phyloP scores from a whole-genome alignment of 208 protist genomes.

The Crithidia bombi region DNA sequence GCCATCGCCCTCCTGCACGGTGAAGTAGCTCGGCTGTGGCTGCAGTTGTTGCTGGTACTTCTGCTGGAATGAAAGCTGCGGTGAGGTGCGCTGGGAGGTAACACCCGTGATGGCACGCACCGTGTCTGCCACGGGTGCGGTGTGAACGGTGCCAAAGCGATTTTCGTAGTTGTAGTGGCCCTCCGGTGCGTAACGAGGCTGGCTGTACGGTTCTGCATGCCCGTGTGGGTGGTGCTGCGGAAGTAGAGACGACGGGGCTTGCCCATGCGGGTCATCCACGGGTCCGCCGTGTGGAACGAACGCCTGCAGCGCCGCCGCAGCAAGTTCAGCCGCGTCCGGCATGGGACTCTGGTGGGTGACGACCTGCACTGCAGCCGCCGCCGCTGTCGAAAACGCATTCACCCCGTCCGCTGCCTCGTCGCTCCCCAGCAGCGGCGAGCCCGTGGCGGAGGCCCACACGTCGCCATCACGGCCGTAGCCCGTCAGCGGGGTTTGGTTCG shows the following conservation, averaged over 20 bases:
- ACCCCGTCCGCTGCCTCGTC: conserved; percentile 10
- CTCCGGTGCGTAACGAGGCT: conserved; percentile 2
- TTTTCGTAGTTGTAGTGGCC: conserved; percentile 14
- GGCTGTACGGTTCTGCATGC: background rate
- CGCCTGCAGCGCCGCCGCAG: conserved; percentile 31
- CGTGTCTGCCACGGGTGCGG: conserved; percentile 3
- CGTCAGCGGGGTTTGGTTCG: conserved; percentile 39
- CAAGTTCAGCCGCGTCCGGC: conserved; percentile 21
- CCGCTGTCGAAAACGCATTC: background rate
- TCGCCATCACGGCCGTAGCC: conserved; percentile 39
- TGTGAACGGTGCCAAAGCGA: conserved; percentile 16
- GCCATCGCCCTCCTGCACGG: conserved; percentile 25
- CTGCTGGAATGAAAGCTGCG: background rate
- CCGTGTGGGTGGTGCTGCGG: background rate
- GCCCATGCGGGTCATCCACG: background rate
- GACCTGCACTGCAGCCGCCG: conserved; percentile 6
- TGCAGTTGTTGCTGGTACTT: conserved; percentile 18
- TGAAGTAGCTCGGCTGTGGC: conserved; percentile 26
- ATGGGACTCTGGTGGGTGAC: background rate
- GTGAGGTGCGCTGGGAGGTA: background rate
- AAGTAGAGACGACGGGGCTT: background rate
- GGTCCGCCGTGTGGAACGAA: conserved; percentile 4
- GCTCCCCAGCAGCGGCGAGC: conserved; percentile 23
- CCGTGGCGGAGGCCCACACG: conserved; percentile 41
- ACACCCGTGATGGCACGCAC: background rate